Evolutionary conservation across 768 basidiomycete species (phyloP).

Genomic region (Agrocybe pediades): DNA sequence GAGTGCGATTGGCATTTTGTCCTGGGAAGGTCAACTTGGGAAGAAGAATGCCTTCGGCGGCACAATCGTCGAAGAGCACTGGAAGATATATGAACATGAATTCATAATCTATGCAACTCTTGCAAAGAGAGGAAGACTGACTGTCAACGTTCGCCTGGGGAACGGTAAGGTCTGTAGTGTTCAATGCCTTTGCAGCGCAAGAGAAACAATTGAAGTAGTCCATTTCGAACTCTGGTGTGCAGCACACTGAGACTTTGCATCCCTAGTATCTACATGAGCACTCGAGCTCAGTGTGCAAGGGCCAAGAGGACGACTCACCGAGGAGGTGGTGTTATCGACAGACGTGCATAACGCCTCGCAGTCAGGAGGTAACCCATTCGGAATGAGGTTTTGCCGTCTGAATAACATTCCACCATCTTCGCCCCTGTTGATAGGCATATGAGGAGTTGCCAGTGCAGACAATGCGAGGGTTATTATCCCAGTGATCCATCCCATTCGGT

Average conservation of each 20-base stretch:
- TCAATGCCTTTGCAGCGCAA: background rate
- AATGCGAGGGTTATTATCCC: no score
- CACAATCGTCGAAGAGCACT: slow-evolving; percentile 25
- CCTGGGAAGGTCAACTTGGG: slow-evolving; percentile 29
- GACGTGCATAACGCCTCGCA: background rate
- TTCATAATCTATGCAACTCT: background rate
- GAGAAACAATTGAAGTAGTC: background rate
- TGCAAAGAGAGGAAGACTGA: background rate
- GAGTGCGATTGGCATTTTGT: slow-evolving; percentile 12
- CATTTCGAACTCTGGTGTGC: background rate
- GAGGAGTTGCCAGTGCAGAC: background rate
- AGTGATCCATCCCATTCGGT: no score
- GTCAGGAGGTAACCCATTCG: background rate
- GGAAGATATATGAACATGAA: background rate
- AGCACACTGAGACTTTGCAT: background rate
- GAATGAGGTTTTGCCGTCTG: background rate
- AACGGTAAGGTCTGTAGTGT: background rate
- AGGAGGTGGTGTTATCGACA: background rate
- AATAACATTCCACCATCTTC: background rate
- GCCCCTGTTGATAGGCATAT: background rate
- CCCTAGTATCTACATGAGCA: background rate
- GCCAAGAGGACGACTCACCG: background rate
- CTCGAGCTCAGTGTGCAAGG: background rate
- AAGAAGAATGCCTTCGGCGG: slow-evolving; percentile 18
- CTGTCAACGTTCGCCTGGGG: background rate